These are phyloP conservation scores for Saturnispora ahearnii DNA, from an alignment of 805 yeast genomes.

Conservation along the genomic window DNA sequence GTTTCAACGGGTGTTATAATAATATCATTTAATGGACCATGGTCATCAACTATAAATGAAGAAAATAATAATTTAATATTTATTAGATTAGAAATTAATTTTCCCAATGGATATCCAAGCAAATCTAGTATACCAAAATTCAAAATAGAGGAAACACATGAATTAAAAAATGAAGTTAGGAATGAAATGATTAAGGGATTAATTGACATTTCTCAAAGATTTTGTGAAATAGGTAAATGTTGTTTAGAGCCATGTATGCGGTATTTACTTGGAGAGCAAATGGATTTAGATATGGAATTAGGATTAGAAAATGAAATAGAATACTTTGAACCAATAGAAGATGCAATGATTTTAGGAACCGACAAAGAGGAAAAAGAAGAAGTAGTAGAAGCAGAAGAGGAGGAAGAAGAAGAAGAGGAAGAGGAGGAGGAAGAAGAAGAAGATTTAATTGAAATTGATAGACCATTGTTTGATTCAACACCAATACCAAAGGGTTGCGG, in stretches of 20 bases:
- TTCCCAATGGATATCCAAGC: slow-evolving; percentile 69
- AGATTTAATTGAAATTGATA: slow-evolving; percentile 5
- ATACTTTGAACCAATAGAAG: neutral
- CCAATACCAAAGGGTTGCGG: slow-evolving; percentile 94
- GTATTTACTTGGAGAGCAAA: slow-evolving; percentile 64
- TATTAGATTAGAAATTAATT: slow-evolving; percentile 56
- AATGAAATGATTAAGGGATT: slow-evolving; percentile 44
- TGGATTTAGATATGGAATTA: slow-evolving; percentile 29
- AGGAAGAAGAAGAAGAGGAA: slow-evolving; percentile 14
- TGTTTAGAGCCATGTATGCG: slow-evolving; percentile 78
- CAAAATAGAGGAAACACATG: slow-evolving; percentile 72
- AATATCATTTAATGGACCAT: slow-evolving; percentile 73
- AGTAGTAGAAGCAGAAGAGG: neutral
- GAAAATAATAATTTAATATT: slow-evolving; percentile 43
- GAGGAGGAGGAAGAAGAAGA: slow-evolving; percentile 1
- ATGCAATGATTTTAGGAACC: neutral
- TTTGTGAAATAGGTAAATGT: slow-evolving; percentile 38
- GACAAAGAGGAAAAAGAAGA: neutral
- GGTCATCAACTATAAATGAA: slow-evolving; percentile 32
- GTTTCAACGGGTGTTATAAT: slow-evolving; percentile 77
- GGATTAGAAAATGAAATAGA: neutral
- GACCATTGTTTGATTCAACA: slow-evolving; percentile 56
- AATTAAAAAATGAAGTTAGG: slow-evolving; percentile 41
- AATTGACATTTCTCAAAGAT: slow-evolving; percentile 45
- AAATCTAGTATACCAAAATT: slow-evolving; percentile 41